Conservation (phyloP, 2,329 filamentous ascomycete species). For the Fusarium sp. region DNA sequence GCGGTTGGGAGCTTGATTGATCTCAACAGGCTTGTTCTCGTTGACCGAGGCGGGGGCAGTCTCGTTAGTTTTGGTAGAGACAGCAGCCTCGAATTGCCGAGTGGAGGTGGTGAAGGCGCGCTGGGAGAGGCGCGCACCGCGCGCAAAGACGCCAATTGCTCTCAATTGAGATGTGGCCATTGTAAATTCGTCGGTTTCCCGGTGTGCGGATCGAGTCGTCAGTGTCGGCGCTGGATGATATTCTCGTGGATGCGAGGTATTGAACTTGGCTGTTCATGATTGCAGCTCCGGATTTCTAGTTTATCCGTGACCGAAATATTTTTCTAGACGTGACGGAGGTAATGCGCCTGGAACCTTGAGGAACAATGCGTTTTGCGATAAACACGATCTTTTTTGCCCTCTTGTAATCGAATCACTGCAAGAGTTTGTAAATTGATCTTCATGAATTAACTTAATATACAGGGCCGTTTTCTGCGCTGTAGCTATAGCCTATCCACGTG, state of each 20-base stretch:
- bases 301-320: conserved; percentile 41
- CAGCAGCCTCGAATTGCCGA: conserved; percentile 56
- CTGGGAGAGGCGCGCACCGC: conserved; percentile 54
- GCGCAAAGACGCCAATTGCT: conserved; percentile 55
- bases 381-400: not conserved
- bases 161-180: conserved; percentile 59
- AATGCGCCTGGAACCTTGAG: conserved; percentile 1
- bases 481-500: not conserved
- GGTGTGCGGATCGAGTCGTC: conserved; percentile 42
- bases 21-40: conserved; percentile 55
- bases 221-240: conserved; percentile 32
- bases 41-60: conserved; percentile 56
- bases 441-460: not conserved
- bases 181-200: conserved; percentile 32
- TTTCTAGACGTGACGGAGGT: conserved; percentile 5
- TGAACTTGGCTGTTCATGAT: conserved; percentile 23
- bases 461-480: not conserved
- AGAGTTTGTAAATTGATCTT: not conserved
- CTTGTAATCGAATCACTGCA: not conserved
- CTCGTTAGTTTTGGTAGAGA: conserved; percentile 52
- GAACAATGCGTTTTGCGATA: conserved; percentile 8
- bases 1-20: conserved; percentile 88
- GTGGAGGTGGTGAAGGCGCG: conserved; percentile 60
- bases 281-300: conserved; percentile 21
- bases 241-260: conserved; percentile 38